phyloP scores from a whole-genome alignment of 106 monocot species.

The Dioscorea dumetorum region DNA sequence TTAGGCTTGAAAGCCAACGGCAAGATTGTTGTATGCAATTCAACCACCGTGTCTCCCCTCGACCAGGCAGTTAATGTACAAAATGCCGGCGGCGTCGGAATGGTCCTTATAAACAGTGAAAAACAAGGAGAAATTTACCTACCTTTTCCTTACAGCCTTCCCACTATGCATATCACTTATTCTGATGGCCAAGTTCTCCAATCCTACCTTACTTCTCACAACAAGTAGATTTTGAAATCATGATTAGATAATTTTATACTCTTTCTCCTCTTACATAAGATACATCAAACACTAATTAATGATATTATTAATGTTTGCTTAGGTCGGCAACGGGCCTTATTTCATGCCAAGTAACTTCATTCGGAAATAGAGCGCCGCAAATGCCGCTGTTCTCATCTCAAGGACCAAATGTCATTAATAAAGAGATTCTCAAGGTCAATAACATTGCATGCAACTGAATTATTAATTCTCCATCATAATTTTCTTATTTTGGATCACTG shows the following conservation, averaged over 20 bases:
- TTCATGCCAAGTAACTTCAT: slow-evolving; percentile 13
- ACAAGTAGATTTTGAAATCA: background rate
- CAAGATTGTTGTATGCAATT: slow-evolving; percentile 55
- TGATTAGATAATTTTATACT: background rate
- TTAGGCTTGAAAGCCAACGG: slow-evolving; percentile 33
- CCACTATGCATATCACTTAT: slow-evolving; percentile 36
- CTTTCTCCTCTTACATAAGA: background rate
- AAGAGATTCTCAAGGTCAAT: slow-evolving; percentile 59
- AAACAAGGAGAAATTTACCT: slow-evolving; percentile 8
- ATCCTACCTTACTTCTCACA: background rate
- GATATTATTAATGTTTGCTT: background rate
- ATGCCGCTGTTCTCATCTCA: slow-evolving; percentile 62
- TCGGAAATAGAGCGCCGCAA: slow-evolving; percentile 29
- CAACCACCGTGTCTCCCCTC: background rate
- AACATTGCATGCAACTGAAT: background rate
- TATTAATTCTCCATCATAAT: background rate
- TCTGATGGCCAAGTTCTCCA: background rate
- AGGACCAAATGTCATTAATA: slow-evolving; percentile 43
- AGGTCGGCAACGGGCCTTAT: slow-evolving; percentile 39
- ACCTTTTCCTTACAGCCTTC: slow-evolving; percentile 33
- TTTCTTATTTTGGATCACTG: background rate
- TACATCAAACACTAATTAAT: background rate
- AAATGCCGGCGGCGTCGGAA: slow-evolving; percentile 49
- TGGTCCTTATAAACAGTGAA: slow-evolving; percentile 42
- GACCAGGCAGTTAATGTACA: too few relatives aligned